phyloP scores from a whole-genome alignment of 1,284 basidiomycete species.

The Wolfiporia cocos region DNA sequence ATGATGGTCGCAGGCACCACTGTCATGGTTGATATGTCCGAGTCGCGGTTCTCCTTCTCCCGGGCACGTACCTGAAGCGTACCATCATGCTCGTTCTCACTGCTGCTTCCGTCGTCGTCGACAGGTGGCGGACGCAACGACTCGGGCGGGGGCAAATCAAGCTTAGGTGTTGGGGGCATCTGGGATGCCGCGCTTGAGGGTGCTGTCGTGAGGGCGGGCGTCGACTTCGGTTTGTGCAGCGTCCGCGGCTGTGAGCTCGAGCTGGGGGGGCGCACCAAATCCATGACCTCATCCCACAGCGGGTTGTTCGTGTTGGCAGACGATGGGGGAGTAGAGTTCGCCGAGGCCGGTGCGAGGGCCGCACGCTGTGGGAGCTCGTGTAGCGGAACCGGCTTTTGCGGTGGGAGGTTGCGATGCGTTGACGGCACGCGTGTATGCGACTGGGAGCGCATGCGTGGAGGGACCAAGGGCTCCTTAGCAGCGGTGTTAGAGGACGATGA shows the following conservation, averaged over 20 bases:
- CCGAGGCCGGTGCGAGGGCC: constrained; percentile 4
- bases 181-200: background rate
- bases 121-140: background rate
- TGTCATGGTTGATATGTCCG: constrained; percentile 27
- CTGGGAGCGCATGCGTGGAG: constrained; percentile 7
- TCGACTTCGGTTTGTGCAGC: constrained; percentile 4
- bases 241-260: constrained; percentile 1
- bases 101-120: background rate
- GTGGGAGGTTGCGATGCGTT: constrained; percentile 13
- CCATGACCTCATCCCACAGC: constrained; percentile 21
- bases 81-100: constrained; percentile 4
- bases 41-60: constrained; percentile 28
- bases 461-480: background rate
- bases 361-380: constrained; percentile 12
- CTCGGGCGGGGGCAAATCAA: background rate
- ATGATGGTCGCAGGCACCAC: constrained; percentile 29
- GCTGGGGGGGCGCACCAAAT: constrained; percentile 14
- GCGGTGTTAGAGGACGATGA: background rate
- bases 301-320: constrained; percentile 13
- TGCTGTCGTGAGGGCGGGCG: constrained; percentile 9
- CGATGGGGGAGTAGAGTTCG: constrained; percentile 13
- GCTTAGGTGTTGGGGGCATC: constrained; percentile 3
- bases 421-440: constrained; percentile 7
- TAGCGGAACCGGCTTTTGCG: constrained; percentile 22
- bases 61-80: constrained; percentile 14